These are phyloP conservation scores for Fusarium dlaminii DNA, from an alignment of 2,329 filamentous ascomycete species.

Conservation along the genomic window DNA sequence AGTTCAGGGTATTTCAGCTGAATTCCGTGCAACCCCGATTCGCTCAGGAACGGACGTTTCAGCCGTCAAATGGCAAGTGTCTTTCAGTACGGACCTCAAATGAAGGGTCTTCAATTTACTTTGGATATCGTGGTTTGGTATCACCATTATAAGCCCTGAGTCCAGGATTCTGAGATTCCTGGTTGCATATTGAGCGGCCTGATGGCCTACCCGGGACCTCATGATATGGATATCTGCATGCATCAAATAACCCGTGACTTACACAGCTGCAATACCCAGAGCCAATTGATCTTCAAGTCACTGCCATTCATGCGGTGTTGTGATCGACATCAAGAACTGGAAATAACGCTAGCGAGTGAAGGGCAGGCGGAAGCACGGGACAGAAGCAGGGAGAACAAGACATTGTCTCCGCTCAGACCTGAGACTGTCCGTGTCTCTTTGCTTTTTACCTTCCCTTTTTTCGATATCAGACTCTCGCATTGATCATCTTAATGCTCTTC, in stretches of 20 bases:
- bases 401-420: background rate
- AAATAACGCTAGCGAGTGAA: background rate
- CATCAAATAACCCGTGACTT: background rate
- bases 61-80: background rate
- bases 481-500: background rate
- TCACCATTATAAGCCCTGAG: conserved; percentile 3
- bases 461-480: background rate
- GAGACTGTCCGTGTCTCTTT: background rate
- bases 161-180: background rate
- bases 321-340: background rate
- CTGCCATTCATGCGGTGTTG: background rate
- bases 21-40: background rate
- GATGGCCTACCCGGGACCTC: background rate
- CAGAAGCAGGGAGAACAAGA: conserved; percentile 23
- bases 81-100: background rate
- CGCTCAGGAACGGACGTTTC: conserved; percentile 1
- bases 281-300: background rate
- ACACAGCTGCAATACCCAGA: background rate
- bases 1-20: conserved; percentile 10
- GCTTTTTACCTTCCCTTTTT: background rate
- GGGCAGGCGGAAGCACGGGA: background rate
- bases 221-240: background rate
- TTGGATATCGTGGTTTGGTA: background rate
- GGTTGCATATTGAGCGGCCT: too few species aligned
- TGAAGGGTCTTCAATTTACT: conserved; percentile 6